A percentile compares a stretch with the other conserved stretches of the same genome.
These are phyloP conservation scores for Solanum ahanhuiri DNA, from an alignment of 257 asterid genomes.

Conservation along the genomic window DNA sequence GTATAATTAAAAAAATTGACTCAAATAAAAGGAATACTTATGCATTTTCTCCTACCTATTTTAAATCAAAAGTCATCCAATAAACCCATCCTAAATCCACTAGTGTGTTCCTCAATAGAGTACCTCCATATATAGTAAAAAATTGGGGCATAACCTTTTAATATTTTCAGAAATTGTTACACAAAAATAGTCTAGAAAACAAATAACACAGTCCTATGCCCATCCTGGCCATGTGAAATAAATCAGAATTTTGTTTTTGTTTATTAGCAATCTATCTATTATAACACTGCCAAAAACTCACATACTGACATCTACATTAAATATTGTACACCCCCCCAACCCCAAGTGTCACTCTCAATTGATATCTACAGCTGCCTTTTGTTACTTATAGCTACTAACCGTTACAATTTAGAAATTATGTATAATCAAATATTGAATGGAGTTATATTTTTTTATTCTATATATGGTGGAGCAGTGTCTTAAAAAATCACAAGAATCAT, in stretches of 20 bases:
- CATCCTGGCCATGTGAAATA: conserved; percentile 52
- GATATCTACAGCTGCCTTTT: neutral
- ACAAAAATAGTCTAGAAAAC: neutral
- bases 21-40: neutral
- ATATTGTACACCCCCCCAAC: neutral
- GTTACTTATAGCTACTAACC: neutral
- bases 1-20: neutral
- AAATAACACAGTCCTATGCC: conserved; percentile 5
- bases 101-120: neutral
- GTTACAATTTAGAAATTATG: neutral
- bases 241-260: conserved; percentile 4
- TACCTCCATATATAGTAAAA: neutral
- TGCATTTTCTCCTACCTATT: neutral
- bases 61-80: neutral
- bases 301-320: neutral
- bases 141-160: neutral
- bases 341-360: neutral
- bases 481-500: neutral
- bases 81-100: neutral
- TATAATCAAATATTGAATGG: neutral
- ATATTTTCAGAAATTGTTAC: neutral
- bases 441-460: neutral
- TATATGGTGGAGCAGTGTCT: neutral
- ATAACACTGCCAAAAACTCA: neutral
- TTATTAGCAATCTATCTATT: neutral